These are phyloP conservation scores for Pharus latifolius DNA, from an alignment of 176 grass and related monocot genomes.

Conservation along the genomic window DNA sequence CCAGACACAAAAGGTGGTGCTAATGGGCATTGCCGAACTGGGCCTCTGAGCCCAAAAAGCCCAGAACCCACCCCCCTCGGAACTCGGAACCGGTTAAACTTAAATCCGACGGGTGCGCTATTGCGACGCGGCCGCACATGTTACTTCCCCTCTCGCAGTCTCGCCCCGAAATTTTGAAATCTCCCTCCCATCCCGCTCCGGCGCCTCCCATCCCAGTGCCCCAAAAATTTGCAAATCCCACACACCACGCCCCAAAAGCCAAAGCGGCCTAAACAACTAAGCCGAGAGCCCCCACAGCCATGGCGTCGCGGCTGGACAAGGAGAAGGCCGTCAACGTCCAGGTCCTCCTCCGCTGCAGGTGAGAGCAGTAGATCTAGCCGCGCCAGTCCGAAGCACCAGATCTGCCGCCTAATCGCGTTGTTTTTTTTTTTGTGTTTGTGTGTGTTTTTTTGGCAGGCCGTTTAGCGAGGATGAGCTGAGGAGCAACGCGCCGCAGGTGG, in stretches of 20 bases:
- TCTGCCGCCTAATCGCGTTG: not conserved
- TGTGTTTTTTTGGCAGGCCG: constrained; percentile 25
- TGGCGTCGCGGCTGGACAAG: constrained; percentile 92
- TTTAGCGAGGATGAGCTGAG: constrained; percentile 77
- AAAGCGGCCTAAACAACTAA: too few species aligned
- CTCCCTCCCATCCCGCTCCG: not conserved
- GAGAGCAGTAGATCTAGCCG: too few species aligned
- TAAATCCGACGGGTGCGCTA: not conserved
- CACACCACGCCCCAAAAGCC: too few species aligned
- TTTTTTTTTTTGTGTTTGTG: too few species aligned
- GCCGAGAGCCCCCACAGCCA: constrained; percentile 23
- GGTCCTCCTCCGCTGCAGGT: constrained; percentile 96
- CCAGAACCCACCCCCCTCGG: not conserved
- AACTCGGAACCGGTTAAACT: not conserved
- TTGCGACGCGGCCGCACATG: not conserved
- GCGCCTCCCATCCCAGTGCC: not conserved
- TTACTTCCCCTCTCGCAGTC: rapidly evolving
- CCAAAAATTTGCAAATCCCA: not conserved
- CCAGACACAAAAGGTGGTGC: too few species aligned
- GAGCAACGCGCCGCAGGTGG: constrained; percentile 84
- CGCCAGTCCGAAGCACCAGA: too few species aligned
- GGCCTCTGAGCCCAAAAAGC: too few species aligned
- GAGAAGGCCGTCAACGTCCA: constrained; percentile 98
- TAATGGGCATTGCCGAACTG: too few species aligned
- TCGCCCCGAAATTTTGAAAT: constrained; percentile 16